These are phyloP conservation scores for Neolentinus lepideus DNA, from an alignment of 1,284 basidiomycete species.

Conservation along the genomic window DNA sequence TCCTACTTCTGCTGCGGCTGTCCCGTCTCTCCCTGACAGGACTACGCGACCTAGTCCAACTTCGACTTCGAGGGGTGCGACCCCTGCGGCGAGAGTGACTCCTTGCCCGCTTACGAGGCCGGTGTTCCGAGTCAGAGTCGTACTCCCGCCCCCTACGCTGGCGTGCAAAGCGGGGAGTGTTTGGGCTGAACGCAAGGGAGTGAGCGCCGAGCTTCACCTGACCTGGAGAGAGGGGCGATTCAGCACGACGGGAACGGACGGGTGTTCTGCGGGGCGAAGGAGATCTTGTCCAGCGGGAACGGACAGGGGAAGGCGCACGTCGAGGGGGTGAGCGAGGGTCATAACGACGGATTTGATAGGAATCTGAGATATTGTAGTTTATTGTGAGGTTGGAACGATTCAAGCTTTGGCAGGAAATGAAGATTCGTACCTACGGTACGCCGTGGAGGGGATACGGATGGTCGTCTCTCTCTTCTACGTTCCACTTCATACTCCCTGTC, in stretches of 20 bases:
- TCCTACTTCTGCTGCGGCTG: background rate
- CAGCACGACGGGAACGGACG: slow-evolving; percentile 7
- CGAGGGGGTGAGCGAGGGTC: background rate
- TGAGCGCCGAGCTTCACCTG: slow-evolving; percentile 24
- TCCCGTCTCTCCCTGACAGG: background rate
- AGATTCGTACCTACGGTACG: slow-evolving; percentile 15
- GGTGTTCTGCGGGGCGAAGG: slow-evolving; percentile 10
- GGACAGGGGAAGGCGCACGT: background rate
- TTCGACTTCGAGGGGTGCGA: slow-evolving; percentile 5
- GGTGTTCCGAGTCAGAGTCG: background rate
- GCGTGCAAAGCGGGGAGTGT: no score
- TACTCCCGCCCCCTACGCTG: slow-evolving; percentile 6
- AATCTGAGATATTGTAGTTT: background rate
- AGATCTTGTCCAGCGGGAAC: slow-evolving; percentile 8
- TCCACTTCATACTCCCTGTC: slow-evolving; percentile 12
- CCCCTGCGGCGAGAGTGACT: background rate
- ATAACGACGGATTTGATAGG: background rate
- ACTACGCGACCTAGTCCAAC: slow-evolving; percentile 2
- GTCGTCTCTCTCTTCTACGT: slow-evolving; percentile 17
- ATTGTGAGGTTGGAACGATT: no score
- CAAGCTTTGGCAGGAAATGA: slow-evolving; percentile 1
- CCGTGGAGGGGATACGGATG: slow-evolving; percentile 21
- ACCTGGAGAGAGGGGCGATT: slow-evolving; percentile 8
- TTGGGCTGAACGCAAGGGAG: no score
- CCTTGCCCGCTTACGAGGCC: slow-evolving; percentile 1